Evolutionary conservation across 176 grass and related monocot genomes (phyloP), one percentile per base, ranked within the genome.

Genomic region (Oryza glaberrima): DNA sequence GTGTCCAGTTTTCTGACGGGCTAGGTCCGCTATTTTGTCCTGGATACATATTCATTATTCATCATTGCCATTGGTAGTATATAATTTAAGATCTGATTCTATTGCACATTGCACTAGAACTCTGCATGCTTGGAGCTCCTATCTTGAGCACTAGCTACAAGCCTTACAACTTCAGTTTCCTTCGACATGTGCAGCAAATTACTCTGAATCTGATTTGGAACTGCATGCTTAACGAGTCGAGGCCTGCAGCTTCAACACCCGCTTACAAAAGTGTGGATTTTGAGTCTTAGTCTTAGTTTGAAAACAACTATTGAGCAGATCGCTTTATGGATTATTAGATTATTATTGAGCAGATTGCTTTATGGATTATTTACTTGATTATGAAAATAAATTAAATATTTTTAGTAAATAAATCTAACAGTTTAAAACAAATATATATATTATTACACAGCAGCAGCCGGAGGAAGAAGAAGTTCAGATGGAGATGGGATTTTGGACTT

Each of bases 1-100:
- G 73, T 69, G 79, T 68, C 77, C 26, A 45, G 58, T 63, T 82
- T 83, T 86, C 77, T 58, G 54, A 51, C 49, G 40, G 83, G 83
- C 67, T 61, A 25, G 38, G 44, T 71, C 45, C 26, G 19, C 17
- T 49, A 77, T 61, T 58, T 56, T 17, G 4, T 9, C 4, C 1
- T 19, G 23, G 46, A 17, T 32, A 32, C 64, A 45, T 38, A 65
- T 78, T 6, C 7, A 61, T 1, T 77, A 40, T 47, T 26, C 14
- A 67, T 44, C 6, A 67, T 43, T n/a, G 74, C 30, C 30, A 32
- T 32, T 32, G 30, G 30, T 32, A 32, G 7, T 41, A 8, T 43
- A 49, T 49, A 49, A 49, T 56, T 30, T 44, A 43, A 35, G 43
- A 38, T 40, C 5, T 41, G 36, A 16, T 58, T 17, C 44, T 51